Base-by-base conservation (phyloP, 1,284 basidiomycete genomes). In the Ustilago cynodontis region DNA sequence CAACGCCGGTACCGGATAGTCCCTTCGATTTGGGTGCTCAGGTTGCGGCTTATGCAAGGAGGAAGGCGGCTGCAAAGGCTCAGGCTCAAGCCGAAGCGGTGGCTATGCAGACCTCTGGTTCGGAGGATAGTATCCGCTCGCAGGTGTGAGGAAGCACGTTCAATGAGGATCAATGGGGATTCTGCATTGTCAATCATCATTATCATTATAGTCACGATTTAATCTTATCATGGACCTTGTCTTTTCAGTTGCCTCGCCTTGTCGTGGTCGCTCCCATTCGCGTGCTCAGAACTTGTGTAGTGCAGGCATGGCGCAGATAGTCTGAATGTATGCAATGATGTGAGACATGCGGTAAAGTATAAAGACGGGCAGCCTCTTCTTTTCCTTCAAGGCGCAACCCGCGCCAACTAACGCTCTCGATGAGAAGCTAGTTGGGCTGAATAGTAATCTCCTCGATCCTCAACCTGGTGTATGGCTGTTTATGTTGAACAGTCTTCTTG, bases 401-500 rank as follows among this genome's bases (percentile, higher is more conserved):
- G n/a, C n/a, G n/a, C n/a, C n/a, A n/a, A n/a, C n/a, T n/a, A n/a
- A n/a, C n/a, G n/a, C n/a, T n/a, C n/a, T n/a, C n/a, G n/a, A n/a
- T n/a, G n/a, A n/a, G n/a, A n/a, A 20, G n/a, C 47, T 16, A 59
- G 53, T 47, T 70, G 61, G 71, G 59, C 28, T 78, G 85, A 28
- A 86, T 65, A 37, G 72, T 67, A 57, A 86, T 83, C 35, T 77
- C 79, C 41, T 84, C 83, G 43, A 86, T 77, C n/a, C 86, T 70
- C 47, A 86, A 29, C 83, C 94, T 90, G 26, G 95, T 98, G 88
- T 94, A 98, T 3, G 92, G 92, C 87, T 95, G 94, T 88, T 98
- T 98, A 87, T 95, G 93, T 85, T 91, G 90, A 79, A 93, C 90
- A 9, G 91, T 92, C 87, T 91, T 92, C 86, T 90, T 88, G 88